Percentiles rank a stretch among this genome's conserved stretches.
Conservation (phyloP, 2,329 filamentous ascomycete genomes). For the Pleoardoris graminearum region DNA sequence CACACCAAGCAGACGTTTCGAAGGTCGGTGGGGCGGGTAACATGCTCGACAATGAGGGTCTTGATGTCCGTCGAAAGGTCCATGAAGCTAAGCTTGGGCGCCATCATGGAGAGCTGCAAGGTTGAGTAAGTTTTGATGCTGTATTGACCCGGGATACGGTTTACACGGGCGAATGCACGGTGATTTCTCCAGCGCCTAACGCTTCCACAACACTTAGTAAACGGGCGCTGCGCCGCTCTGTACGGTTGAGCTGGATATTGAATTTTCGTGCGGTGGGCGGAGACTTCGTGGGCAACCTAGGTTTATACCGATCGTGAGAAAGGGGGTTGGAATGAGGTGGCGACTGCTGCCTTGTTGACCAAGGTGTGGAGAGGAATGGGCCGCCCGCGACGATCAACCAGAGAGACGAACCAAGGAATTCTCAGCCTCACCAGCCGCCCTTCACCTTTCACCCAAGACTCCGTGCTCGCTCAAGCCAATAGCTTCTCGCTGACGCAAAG, state of each 20-base stretch:
- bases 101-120: constrained; percentile 24
- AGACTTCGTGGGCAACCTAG: neutral
- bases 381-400: neutral
- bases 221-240: too few relatives aligned
- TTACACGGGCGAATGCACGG: neutral
- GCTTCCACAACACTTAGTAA: too few relatives aligned
- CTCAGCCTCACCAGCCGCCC: neutral
- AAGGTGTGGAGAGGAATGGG: neutral
- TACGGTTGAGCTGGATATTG: too few relatives aligned
- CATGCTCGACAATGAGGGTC: constrained; percentile 45
- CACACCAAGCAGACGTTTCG: constrained; percentile 53
- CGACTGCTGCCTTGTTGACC: constrained; percentile 2
- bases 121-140: neutral
- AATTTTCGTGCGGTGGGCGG: too few relatives aligned
- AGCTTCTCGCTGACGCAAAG: neutral
- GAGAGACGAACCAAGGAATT: neutral
- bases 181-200: neutral
- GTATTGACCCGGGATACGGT: neutral
- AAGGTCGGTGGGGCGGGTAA: constrained; percentile 53
- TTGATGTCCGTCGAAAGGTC: constrained; percentile 45
- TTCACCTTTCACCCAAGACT: neutral
- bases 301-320: neutral
- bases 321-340: neutral
- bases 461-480: neutral
- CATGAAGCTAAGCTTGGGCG: constrained; percentile 35